Evolutionary conservation across 305 asterid genomes (phyloP).

Genomic region (Rubia tinctorum): DNA sequence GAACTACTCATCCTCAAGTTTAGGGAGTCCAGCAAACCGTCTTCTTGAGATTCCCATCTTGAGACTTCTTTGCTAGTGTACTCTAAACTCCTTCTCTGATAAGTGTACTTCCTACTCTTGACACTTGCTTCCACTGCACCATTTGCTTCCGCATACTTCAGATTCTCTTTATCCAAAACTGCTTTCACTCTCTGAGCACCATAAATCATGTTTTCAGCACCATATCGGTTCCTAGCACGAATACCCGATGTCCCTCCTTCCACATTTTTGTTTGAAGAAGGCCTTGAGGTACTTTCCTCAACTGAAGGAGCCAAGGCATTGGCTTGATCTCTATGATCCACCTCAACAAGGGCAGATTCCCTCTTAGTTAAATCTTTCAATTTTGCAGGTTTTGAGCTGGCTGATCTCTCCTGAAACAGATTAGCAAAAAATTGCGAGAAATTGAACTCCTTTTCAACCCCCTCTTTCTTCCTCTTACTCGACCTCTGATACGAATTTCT

Average conservation of each 20-base stretch:
- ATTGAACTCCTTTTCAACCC: conserved; percentile 31
- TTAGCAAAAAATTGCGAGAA: conserved; percentile 35
- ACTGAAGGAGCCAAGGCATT: conserved; percentile 43
- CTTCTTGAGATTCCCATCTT: conserved; percentile 38
- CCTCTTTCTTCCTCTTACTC: conserved; percentile 43
- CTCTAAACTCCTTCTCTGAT: conserved; percentile 41
- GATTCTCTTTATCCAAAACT: conserved; percentile 27
- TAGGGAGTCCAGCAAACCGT: conserved; percentile 38
- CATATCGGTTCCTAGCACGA: conserved; percentile 20
- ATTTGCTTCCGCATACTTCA: conserved; percentile 27
- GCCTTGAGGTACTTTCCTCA: conserved; percentile 32
- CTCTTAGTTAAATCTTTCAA: conserved; percentile 28
- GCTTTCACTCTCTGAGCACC: conserved; percentile 29
- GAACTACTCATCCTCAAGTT: conserved; percentile 46
- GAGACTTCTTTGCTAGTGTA: conserved; percentile 33
- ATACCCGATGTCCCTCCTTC: conserved; percentile 23
- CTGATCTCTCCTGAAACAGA: conserved; percentile 40
- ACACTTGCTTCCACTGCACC: conserved; percentile 32
- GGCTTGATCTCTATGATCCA: conserved; percentile 24
- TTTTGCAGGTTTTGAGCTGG: conserved; percentile 34
- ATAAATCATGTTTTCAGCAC: conserved; percentile 22
- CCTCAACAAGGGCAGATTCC: conserved; percentile 35
- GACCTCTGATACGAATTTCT: conserved; percentile 33
- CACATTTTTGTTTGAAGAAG: conserved; percentile 19
- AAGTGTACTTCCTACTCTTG: conserved; percentile 36